Evolutionary conservation across 352 stramenopile genomes (phyloP), one percentile per base, ranked within the genome.

Genomic region (Blastocystis sp.): DNA sequence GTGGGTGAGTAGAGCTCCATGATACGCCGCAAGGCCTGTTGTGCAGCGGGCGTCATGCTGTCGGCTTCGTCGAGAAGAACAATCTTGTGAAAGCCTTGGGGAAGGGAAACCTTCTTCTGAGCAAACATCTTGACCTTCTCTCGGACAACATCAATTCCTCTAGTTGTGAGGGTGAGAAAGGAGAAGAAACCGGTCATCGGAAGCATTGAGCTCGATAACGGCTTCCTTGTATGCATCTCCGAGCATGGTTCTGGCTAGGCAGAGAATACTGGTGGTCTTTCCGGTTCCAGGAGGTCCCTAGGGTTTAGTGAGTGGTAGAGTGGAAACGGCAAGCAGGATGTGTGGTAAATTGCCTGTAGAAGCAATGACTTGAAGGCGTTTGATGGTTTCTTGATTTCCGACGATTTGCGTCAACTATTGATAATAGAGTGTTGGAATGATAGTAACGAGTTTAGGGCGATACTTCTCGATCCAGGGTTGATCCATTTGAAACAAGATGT

Each of bases 71-170:
- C 97, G 40, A 99, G 91, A 90, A 99, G 98, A 89, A 99, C 96
- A 88, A 99, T 96, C 92, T 99, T 99, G 90, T 98, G 96, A 43
- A 93, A 92, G 0, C 93, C 93, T 0, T 93, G 92, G 7, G 94
- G 94, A 24, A 97, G 91, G 89, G 93, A 95, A 0, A 98, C 95
- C 91, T 98, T 98, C 89, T 98, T 98, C 92, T 98, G 95, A 64
- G 96, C 96, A 92, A 99, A 99, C 90, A 96, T 96, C 91, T 99
- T 99, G 92, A 99, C 99, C 90, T 98, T 98, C 90, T 95, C 98
- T 48, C 97, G 93, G 34, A 98, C 94, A 19, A 96, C 93, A 84
- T 94, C 90, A 70, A 93, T 93, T 71, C 91, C 90, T 63, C 90
- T 89, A 79, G 66, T 52, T 17, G 71, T 34, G 89, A 21, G 63